phyloP scores from a whole-genome alignment of 768 basidiomycete genomes.

The Jaapia argillacea region DNA sequence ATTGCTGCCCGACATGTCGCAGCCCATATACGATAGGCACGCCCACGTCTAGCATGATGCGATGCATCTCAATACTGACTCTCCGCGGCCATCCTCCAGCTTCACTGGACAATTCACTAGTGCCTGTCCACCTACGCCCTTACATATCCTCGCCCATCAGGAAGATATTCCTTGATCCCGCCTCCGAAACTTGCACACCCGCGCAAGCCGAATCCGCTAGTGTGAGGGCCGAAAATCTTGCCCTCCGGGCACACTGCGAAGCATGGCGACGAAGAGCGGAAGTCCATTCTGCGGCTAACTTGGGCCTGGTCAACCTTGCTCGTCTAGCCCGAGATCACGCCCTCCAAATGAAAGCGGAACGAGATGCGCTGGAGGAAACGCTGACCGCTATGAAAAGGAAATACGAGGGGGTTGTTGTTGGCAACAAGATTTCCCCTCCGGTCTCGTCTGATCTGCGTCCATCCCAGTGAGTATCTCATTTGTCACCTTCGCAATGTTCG shows the following conservation, averaged over 20 bases:
- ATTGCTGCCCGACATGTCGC: constrained; percentile 51
- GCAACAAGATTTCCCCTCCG: no score
- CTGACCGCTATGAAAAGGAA: constrained; percentile 16
- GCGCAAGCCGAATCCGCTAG: constrained; percentile 10
- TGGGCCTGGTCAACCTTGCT: constrained; percentile 21
- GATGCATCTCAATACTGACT: background rate
- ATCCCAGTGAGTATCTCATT: no score
- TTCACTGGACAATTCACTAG: constrained; percentile 33
- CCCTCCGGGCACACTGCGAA: constrained; percentile 15
- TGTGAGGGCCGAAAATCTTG: constrained; percentile 18
- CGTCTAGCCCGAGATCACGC: constrained; percentile 19
- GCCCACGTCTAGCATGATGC: constrained; percentile 4
- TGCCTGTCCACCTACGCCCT: constrained; percentile 50
- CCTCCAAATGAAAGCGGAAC: constrained; percentile 17
- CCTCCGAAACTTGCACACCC: constrained; percentile 9
- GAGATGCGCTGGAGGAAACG: constrained; percentile 14
- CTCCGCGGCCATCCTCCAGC: constrained; percentile 19
- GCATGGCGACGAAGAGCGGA: constrained; percentile 23
- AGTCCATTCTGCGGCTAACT: constrained; percentile 19
- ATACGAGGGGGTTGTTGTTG: no score
- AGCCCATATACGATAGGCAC: constrained; percentile 45
- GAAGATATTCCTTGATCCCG: constrained; percentile 38
- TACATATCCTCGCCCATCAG: constrained; percentile 51
- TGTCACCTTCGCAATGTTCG: no score
- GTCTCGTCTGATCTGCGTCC: no score